Evolutionary conservation across 108 stramenopile genomes (phyloP), one percentile per base, ranked within the genome.

Genomic region (Stephanodiscus triporus): DNA sequence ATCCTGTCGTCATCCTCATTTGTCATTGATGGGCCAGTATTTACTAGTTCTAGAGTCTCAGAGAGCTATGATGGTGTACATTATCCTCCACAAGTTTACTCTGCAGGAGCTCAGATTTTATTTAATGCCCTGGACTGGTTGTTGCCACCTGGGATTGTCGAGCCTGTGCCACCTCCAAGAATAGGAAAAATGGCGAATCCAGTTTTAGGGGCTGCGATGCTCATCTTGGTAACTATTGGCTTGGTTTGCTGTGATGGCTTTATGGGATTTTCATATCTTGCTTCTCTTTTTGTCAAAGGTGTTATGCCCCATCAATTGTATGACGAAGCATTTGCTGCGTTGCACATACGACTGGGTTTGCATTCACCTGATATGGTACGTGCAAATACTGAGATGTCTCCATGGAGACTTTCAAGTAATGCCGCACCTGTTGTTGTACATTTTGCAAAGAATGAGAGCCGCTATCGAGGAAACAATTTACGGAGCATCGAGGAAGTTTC

Each of bases 11-110:
- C 87, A 4, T 78, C 88, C 6, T 85, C 86, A 43, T 93, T 93
- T 70, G 89, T 93, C 3, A 63, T 96, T 13, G 91, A 93, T 59
- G 91, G 92, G 0, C 83, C 84, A 9, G 67, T 85, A 16, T 91
- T 96, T 57, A 91, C 92, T 0, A 38, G 56, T 47, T 66, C 73
- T 9, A 77, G 91, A 50, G 92, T 87, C 0, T 55, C 67, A 1
- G 95, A 96, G 48, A 89, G 88, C 32, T 91, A 76, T 74, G 95
- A 95, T 75, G 95, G 95, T n/a, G 91, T 95, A 0, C 92, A 95
- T 61, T 95, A 95, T 62, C 95, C 95, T 24, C 84, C 84, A 48
- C 53, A 82, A 30, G 81, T 95, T 2, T 95, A 95, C 65, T 82
- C 88, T 61, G 95, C 87, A 10, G 90, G 92, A 10, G 88, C 87